Base-by-base conservation (phyloP, 108 stramenopile species). In the Pelagomonas calceolata region DNA sequence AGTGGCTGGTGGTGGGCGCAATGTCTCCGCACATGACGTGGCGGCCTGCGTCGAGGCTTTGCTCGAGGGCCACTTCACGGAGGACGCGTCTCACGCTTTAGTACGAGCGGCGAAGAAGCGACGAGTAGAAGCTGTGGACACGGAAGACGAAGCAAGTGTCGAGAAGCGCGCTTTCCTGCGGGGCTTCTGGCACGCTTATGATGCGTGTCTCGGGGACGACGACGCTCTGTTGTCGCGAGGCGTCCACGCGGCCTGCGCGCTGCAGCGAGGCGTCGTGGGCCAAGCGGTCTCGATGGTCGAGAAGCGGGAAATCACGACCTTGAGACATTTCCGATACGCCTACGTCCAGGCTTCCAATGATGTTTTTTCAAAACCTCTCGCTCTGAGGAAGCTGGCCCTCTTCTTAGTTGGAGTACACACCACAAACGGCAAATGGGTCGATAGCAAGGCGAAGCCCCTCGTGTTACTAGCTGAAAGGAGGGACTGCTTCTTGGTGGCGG, bases 351-450 rank as follows among this genome's bases (percentile, higher is more conserved):
- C 26, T 1, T 4, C 32, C 1, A 1, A 10, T 32, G 65, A 91
- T 70, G 64, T 89, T 4, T 91, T 93, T 72, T 82, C 88, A 65
- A 86, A 91, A 69, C 92, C 92, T 1, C 67, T 90, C 64, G 90
- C 89, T 29, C 66, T 93, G 66, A 85, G 83, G 21, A 80, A 82
- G 31, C 78, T 94, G 17, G 93, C 91, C 14, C 82, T 88, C 46
- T 92, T 89, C 64, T 75, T 94, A 46, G 91, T 93, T 80, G 87
- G 89, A 64, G 87, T 93, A 81, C 91, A 94, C 70, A 87, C 91
- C 16, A 91, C 88, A 74, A 91, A 91, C 73, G 91, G 90, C 65
- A 89, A 91, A 73, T 95, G 94, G 94, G 76, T 85, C 3, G 92
- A 91, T 0, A 73, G 70, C 73, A 92, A 92, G 71, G 75, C 88